Percentiles rank a stretch among this genome's conserved stretches.
Evolutionary conservation across 768 basidiomycete genomes (phyloP).

Genomic region (Flagelloscypha sp.): DNA sequence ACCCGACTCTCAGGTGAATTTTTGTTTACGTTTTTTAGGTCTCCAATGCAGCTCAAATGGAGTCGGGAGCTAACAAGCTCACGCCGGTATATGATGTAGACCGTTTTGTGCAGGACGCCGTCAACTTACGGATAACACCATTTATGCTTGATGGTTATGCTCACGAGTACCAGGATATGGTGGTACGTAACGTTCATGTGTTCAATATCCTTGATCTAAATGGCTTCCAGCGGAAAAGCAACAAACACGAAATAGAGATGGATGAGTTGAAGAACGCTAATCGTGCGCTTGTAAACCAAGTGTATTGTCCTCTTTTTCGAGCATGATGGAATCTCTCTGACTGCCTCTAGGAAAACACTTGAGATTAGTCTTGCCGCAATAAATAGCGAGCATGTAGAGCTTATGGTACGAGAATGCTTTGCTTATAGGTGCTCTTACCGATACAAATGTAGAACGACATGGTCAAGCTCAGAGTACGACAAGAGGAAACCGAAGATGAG

Average conservation of each 20-base stretch:
- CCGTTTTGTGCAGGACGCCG: constrained; percentile 82
- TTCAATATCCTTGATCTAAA: background rate
- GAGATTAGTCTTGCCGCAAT: constrained; percentile 73
- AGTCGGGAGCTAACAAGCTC: constrained; percentile 16
- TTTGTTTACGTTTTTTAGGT: background rate
- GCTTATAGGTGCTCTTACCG: background rate
- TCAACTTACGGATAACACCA: constrained; percentile 80
- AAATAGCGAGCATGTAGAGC: constrained; percentile 74
- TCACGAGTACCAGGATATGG: constrained; percentile 79
- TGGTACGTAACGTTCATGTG: constrained; percentile 27
- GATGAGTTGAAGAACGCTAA: constrained; percentile 79
- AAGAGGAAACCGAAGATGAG: constrained; percentile 90
- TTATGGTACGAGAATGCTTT: constrained; percentile 40
- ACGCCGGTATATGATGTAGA: constrained; percentile 53
- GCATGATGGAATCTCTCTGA: constrained; percentile 6
- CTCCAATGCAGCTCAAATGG: constrained; percentile 15
- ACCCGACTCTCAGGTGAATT: background rate
- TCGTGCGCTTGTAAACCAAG: constrained; percentile 62
- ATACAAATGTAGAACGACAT: constrained; percentile 62
- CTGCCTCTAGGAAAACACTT: constrained; percentile 56
- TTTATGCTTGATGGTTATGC: constrained; percentile 92
- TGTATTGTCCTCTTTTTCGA: constrained; percentile 35
- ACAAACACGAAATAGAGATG: constrained; percentile 78
- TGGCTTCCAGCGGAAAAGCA: constrained; percentile 51
- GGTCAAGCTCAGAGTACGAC: constrained; percentile 78